Base-by-base conservation (phyloP, 768 basidiomycete species). In the Auricularia cornea region DNA sequence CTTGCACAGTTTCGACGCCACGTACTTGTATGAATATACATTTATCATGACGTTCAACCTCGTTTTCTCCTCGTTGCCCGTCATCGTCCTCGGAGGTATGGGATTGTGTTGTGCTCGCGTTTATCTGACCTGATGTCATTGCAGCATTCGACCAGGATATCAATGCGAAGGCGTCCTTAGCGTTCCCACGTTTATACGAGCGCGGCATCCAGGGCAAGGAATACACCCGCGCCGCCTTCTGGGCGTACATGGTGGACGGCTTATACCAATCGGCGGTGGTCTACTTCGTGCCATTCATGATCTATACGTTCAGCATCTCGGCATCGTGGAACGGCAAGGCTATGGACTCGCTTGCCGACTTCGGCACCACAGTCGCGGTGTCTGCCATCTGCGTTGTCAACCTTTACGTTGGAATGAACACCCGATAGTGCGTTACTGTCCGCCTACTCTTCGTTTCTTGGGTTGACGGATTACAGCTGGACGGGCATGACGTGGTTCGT, bases 181-280 rank as follows among this genome's bases (percentile, higher is more conserved):
- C 93, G 5, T 97, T 91, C 77, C 96, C 96, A 4, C 91, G 94
- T 68, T 85, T 98, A n/a, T 98, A 98, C 73, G 80, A 94, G 66
- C 88, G 95, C 40, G 96, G 96, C 29, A 97, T 98, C 66, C 85
- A 88, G 18, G 94, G 95, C 26, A 79, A 94, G 18, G 96, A 97
- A 69, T 98, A 97, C 75, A 97, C 94, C 20, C 85, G 92, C 11
- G 66, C 78, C 60, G 94, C 91, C 76, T 98, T 98, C 77, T 98
- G 94, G 93, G 71, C 88, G 62, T 97, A 94, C 76, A 97, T 98
- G 91, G 72, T 84, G 6, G 96, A 98, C 72, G 95, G 95, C 30
- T 75, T 98, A 35, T 98, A 97, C 74, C 96, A 98, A 70, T 96
- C 94, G 0, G 85, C 78, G 0, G 83, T 92, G 63, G 84, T 94